These are phyloP conservation scores for Trichosanthes cucumerina DNA, from an alignment of 306 rosid species.

Conservation along the genomic window DNA sequence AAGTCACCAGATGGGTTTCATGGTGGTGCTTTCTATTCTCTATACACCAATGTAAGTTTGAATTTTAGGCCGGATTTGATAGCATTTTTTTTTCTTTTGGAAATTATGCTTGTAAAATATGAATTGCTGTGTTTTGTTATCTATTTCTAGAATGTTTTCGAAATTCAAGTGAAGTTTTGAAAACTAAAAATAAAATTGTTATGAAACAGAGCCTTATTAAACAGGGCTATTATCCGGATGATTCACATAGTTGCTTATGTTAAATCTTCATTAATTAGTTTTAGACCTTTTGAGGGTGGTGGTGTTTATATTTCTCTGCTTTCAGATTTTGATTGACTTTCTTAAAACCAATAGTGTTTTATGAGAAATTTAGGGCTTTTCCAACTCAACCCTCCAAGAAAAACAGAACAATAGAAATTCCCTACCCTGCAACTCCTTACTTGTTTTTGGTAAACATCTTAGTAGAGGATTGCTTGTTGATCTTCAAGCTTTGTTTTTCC, in stretches of 20 bases:
- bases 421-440: not conserved
- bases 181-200: no score
- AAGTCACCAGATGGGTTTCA: slow-evolving; percentile 33
- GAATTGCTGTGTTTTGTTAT: no score
- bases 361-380: not conserved
- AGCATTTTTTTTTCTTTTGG: no score
- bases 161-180: not conserved
- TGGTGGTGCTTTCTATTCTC: slow-evolving; percentile 60
- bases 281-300: not conserved
- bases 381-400: not conserved
- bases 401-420: not conserved
- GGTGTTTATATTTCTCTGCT: not conserved
- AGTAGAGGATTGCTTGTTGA: not conserved
- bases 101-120: no score
- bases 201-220: not conserved
- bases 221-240: not conserved
- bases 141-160: no score
- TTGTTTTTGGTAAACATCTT: not conserved
- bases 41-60: slow-evolving; percentile 56
- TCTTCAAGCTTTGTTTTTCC: not conserved
- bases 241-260: not conserved
- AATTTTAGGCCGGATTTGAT: no score
- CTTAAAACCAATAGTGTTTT: not conserved
- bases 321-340: not conserved
- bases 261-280: not conserved